These are phyloP conservation scores for Penicillium griseofulvum DNA, from an alignment of 2,329 filamentous ascomycete species.

Conservation along the genomic window DNA sequence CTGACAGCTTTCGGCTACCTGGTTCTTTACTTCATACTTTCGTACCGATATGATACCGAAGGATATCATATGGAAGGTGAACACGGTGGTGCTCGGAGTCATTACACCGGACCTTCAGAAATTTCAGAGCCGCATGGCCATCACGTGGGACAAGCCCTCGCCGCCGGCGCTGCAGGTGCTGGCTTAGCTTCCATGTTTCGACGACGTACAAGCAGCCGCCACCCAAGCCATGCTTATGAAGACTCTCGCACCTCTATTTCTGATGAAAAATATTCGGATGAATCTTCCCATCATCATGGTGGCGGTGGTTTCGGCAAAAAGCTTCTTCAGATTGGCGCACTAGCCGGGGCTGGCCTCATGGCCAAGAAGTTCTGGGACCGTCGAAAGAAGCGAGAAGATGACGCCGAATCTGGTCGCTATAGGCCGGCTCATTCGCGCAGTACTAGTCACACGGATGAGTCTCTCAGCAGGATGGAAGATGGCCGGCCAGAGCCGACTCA, in stretches of 20 bases:
- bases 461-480: slow-evolving; percentile 50
- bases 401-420: slow-evolving; percentile 54
- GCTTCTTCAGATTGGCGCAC: slow-evolving; percentile 59
- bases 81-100: slow-evolving; percentile 59
- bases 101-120: slow-evolving; percentile 52
- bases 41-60: slow-evolving; percentile 61
- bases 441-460: slow-evolving; percentile 43
- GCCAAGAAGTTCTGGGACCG: slow-evolving; percentile 59
- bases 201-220: slow-evolving; percentile 43
- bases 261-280: slow-evolving; percentile 65
- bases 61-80: slow-evolving; percentile 53
- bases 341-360: slow-evolving; percentile 62
- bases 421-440: slow-evolving; percentile 50
- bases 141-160: slow-evolving; percentile 49
- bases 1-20: slow-evolving; percentile 73
- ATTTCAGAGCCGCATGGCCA: slow-evolving; percentile 47
- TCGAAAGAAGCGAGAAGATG: slow-evolving; percentile 53
- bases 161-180: slow-evolving; percentile 53
- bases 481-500: slow-evolving; percentile 49
- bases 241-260: slow-evolving; percentile 57
- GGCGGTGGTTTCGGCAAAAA: slow-evolving; percentile 59
- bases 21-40: slow-evolving; percentile 74
- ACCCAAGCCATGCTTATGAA: slow-evolving; percentile 44
- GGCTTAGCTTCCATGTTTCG: slow-evolving; percentile 55
- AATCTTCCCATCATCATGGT: slow-evolving; percentile 35